Base-by-base conservation (phyloP, 2,329 filamentous ascomycete genomes). In the Trichoderma semiorbis region DNA sequence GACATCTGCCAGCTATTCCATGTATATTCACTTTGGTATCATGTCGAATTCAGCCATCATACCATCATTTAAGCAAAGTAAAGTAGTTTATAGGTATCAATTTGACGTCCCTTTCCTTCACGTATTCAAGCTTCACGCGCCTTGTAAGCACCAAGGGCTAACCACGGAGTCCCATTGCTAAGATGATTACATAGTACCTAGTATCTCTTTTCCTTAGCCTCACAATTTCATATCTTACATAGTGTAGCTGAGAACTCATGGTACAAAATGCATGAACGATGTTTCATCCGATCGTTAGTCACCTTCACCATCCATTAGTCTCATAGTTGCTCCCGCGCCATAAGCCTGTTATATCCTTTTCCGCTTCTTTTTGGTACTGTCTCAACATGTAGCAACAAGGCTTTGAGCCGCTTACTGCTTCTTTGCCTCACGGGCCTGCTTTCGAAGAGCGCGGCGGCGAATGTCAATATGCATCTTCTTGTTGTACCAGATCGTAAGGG, bases 391-490 rank as follows among this genome's bases (percentile, higher is more conserved):
- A 24, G 3, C 32, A n/a, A 30, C 8, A 43, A 3, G 16, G 3
- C 8, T 26, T 32, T 16, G 5, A 36, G n/a, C 21, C 57, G 39
- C 6, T 75, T 77, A 83, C 77, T 83, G 80, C 83, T 93, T 93
- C 88, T 94, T 94, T 11, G 89, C 90, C 69, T 97, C 93, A 60
- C 94, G 89, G 77, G 93, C 93, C 5, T 90, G 91, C 87, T 97
- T 98, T 80, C 88, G 91, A 79, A 98, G 83, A 53, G 95, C 95
- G 70, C 94, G 88, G 80, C 87, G 91, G 76, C 95, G 90, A 74
- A 98, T 97, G 72, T 91, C 90, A 78, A 92, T 84, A 79, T 98
- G 95, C 91, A 97, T 95, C 75, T 84, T 85, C 75, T 85, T 82
- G 80, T 89, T 90, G 77, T 84, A 81, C 76, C 79, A 81, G 53